A percentile compares a stretch with the other conserved stretches of the same genome.
Conservation (phyloP, 139 green algal genomes). For the Chlorella ohadii region DNA sequence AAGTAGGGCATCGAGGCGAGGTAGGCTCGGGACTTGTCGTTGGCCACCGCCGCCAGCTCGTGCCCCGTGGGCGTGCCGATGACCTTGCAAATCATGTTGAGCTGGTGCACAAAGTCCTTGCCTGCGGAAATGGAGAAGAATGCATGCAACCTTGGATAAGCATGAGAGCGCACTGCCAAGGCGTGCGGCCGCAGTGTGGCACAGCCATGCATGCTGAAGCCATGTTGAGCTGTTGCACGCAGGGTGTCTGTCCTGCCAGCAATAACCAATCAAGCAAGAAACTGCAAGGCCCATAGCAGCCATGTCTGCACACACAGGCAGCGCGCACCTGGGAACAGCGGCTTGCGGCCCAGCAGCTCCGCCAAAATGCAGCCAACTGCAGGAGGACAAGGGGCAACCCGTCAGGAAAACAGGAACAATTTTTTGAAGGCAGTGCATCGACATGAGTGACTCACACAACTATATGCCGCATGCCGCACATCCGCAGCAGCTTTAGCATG, state of each 20-base stretch:
- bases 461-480: neutral
- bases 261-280: too few species aligned
- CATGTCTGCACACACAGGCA: neutral
- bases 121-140: slow-evolving; percentile 36
- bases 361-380: slow-evolving; percentile 54
- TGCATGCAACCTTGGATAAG: too few species aligned
- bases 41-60: slow-evolving; percentile 17
- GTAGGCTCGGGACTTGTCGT: slow-evolving; percentile 33
- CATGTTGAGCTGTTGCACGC: too few species aligned
- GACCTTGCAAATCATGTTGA: slow-evolving; percentile 91
- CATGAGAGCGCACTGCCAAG: too few species aligned
- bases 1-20: slow-evolving; percentile 39
- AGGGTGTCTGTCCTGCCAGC: too few species aligned
- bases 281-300: too few species aligned
- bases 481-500: neutral
- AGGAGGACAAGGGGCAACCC: neutral
- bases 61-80: slow-evolving; percentile 54
- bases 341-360: slow-evolving; percentile 55
- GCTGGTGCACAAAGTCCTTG: slow-evolving; percentile 94
- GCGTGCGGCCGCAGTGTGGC: too few species aligned
- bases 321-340: slow-evolving; percentile 68
- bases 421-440: too few species aligned
- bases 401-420: neutral
- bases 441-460: too few species aligned
- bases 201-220: too few species aligned